phyloP scores from a whole-genome alignment of 208 protist genomes.

The Acanthamoeba divionensis region DNA sequence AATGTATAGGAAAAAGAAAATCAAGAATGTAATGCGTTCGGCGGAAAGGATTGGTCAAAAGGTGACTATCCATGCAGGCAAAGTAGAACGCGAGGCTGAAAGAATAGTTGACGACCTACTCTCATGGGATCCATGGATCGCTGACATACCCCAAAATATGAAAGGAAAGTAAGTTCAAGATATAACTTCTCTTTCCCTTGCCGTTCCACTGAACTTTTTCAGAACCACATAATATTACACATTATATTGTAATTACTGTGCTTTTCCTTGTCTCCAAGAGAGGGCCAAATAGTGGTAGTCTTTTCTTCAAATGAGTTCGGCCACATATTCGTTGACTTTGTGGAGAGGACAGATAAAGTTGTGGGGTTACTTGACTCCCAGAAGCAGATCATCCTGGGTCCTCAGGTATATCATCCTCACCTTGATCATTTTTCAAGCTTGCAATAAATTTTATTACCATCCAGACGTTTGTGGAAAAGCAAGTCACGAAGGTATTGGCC shows the following conservation, averaged over 20 bases:
- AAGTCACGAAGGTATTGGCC: not conserved
- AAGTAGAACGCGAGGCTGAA: not conserved
- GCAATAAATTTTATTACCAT: too few species aligned
- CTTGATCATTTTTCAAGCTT: not conserved
- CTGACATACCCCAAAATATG: constrained; percentile 7
- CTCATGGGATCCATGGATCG: constrained; percentile 38
- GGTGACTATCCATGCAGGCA: not conserved
- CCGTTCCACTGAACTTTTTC: not conserved
- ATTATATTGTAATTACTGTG: not conserved
- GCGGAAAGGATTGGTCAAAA: not conserved
- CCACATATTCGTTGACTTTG: constrained; percentile 17
- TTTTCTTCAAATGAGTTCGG: constrained; percentile 29
- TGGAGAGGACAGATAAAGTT: not conserved
- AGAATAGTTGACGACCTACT: constrained; percentile 21
- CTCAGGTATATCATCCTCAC: not conserved
- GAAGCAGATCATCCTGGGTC: not conserved
- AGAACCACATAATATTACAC: not conserved
- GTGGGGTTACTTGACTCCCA: not conserved
- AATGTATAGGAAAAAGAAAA: constrained; percentile 33
- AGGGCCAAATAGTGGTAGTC: not conserved
- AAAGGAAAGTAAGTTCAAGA: constrained; percentile 1
- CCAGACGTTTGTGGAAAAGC: too few species aligned
- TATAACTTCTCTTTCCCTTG: not conserved
- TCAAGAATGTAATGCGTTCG: not conserved
- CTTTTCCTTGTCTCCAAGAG: not conserved